Evolutionary conservation across 2,329 filamentous ascomycete species (phyloP), one percentile per base, ranked within the genome.

Genomic region (Diatrype stigma): DNA sequence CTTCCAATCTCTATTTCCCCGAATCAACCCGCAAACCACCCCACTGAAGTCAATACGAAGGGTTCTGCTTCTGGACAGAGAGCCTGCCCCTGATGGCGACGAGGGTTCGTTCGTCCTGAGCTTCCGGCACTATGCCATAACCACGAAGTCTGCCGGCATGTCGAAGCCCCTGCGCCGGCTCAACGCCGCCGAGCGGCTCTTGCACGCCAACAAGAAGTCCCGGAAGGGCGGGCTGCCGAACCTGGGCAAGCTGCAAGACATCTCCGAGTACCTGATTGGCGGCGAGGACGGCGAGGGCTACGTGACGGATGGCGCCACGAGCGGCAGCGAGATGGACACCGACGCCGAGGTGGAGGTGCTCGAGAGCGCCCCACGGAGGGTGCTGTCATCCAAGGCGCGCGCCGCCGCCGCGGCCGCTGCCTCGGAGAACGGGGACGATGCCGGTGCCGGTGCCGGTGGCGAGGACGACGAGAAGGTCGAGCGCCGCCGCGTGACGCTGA

Each of bases 1-100:
- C 63, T 99, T 97, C 73, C 93, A 96, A 70, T 96, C 90, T 7
- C 82, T 99, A 34, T 97, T 99, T 64, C 93, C 94, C 3, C 90
- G 92, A 1, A 96, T 99, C 69, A 94, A 94, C 61, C 94, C 94
- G 0, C 90, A 96, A 70, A 82, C 83, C 28, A 96, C 90, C 2
- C 90, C 94, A 1, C 80, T 99, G 34, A 87, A 90, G 62, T 91
- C 90, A n/a, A 96, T 99, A 66, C 88, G 89, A 57, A 84, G 94
- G 64, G 89, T 97, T 1, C 81, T 99, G 50, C 81, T 99, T 19
- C 74, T 99, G 51, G 96, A 97, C 70, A 86, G 94, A 55, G 90
- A 96, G 66, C 72, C 74, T 2, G 65, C 69, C 10, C 67, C 67
- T 14, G 69, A 74, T 19, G 74, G 78, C 35, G 79, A 84, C 46